These are phyloP conservation scores for Ascoidea tarda DNA, from an alignment of 805 yeast species.

Conservation along the genomic window DNA sequence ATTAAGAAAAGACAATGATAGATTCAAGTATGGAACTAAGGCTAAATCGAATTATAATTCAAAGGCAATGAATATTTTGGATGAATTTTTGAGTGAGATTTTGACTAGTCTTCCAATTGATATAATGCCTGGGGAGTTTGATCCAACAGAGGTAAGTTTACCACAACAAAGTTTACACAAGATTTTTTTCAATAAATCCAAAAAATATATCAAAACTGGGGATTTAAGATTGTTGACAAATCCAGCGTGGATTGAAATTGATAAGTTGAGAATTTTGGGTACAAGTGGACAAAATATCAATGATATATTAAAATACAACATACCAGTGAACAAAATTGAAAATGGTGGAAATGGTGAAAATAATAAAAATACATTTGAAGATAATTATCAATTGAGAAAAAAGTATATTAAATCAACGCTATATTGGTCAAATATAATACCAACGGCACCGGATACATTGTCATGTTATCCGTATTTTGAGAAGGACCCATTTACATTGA, in stretches of 20 bases:
- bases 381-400: conserved; percentile 21
- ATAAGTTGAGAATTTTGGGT: conserved; percentile 46
- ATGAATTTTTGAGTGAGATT: conserved; percentile 40
- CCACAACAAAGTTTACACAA: conserved; percentile 89
- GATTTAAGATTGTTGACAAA: conserved; percentile 41
- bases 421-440: conserved; percentile 76
- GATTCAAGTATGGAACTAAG: conserved; percentile 27
- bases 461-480: conserved; percentile 76
- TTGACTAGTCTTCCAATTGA: conserved; percentile 51
- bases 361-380: conserved; percentile 14
- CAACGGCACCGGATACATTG: conserved; percentile 93
- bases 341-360: conserved; percentile 14
- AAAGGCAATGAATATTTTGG: conserved; percentile 39
- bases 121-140: conserved; percentile 73
- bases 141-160: conserved; percentile 71
- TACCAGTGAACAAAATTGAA: conserved; percentile 23
- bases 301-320: conserved; percentile 60
- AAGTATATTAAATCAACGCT: conserved; percentile 54
- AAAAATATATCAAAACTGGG: conserved; percentile 24
- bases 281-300: conserved; percentile 76
- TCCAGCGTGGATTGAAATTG: conserved; percentile 58
- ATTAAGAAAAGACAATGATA: conserved; percentile 16
- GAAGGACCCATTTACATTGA: conserved; percentile 69
- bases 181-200: conserved; percentile 44
- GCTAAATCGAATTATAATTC: conserved; percentile 36